Conservation (phyloP, 192 early-diverging fungal genomes). For the Gaertneriomyces semiglobifer region DNA sequence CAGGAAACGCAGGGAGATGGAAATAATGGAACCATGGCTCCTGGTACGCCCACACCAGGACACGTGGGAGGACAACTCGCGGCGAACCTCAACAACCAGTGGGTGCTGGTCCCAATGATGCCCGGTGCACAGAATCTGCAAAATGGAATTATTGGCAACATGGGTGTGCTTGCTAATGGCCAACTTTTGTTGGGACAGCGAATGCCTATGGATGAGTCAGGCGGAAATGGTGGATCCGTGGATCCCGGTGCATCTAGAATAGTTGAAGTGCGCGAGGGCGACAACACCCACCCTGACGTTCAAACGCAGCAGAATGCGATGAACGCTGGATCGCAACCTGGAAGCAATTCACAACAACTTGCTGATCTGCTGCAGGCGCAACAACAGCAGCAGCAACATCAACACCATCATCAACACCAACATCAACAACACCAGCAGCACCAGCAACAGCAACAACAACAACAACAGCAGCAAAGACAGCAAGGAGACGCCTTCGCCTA, state of each 20-base stretch:
- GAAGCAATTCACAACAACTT: neutral
- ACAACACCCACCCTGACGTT: neutral
- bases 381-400: neutral
- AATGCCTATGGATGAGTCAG: conserved; percentile 5
- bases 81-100: neutral
- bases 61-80: neutral
- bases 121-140: neutral
- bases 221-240: neutral
- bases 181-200: conserved; percentile 2
- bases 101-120: conserved; percentile 9
- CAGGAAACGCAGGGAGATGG: neutral
- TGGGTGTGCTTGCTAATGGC: neutral
- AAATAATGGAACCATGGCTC: neutral
- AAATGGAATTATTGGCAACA: neutral
- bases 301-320: too few relatives aligned
- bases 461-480: neutral
- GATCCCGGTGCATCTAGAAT: neutral
- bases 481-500: neutral
- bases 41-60: neutral
- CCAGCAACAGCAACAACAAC: neutral
- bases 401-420: neutral
- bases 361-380: neutral
- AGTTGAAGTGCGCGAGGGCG: conserved; percentile 10
- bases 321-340: neutral
- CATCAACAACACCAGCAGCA: neutral